These are phyloP conservation scores for Lasiodiplodia hormozganensis DNA, from an alignment of 2,329 filamentous ascomycete species.

Conservation along the genomic window DNA sequence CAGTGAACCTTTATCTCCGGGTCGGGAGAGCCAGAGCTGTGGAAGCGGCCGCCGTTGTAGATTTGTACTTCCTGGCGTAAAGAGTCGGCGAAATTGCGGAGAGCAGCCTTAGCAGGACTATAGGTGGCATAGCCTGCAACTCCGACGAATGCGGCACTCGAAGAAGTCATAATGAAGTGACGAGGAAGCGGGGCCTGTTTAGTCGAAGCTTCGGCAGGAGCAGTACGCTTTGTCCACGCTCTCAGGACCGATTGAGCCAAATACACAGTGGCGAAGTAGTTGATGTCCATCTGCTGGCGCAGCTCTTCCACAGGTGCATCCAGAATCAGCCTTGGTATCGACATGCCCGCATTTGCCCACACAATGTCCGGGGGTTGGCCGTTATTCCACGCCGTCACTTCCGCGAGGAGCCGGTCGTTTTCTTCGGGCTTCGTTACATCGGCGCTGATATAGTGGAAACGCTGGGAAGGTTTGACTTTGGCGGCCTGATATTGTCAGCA, in stretches of 20 bases:
- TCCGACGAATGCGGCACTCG: constrained; percentile 75
- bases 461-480: constrained; percentile 73
- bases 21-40: constrained; percentile 35
- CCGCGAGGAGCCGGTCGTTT: constrained; percentile 71
- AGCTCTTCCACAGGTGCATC: constrained; percentile 73
- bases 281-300: constrained; percentile 85
- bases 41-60: constrained; percentile 72
- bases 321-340: constrained; percentile 77
- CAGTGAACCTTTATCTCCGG: constrained; percentile 79
- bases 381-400: constrained; percentile 81
- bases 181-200: constrained; percentile 57
- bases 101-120: constrained; percentile 81
- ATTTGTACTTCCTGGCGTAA: constrained; percentile 83
- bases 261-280: constrained; percentile 87
- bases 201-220: not conserved
- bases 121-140: constrained; percentile 86
- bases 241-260: constrained; percentile 81
- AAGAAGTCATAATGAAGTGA: constrained; percentile 89
- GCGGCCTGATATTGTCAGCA: constrained; percentile 57
- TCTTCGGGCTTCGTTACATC: constrained; percentile 78
- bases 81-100: constrained; percentile 82
- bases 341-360: constrained; percentile 85
- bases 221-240: constrained; percentile 66
- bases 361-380: constrained; percentile 79
- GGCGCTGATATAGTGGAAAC: constrained; percentile 82